Conservation (phyloP, 2,329 filamentous ascomycete species). For the Fonsecaea multimorphosa region DNA sequence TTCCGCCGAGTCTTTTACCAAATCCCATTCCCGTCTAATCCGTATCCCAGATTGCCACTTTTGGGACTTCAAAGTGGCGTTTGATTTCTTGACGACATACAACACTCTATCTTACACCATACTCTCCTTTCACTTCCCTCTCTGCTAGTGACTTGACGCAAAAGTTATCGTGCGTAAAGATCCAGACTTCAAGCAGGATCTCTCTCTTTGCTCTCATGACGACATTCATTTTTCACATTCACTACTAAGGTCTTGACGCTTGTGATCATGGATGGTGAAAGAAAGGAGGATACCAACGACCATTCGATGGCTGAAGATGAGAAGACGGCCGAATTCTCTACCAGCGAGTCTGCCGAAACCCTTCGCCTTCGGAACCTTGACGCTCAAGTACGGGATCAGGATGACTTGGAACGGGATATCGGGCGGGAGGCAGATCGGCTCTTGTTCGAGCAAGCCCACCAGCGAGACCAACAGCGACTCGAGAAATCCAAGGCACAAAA, state of each 20-base stretch:
- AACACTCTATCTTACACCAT: not conserved
- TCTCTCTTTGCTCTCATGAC: constrained; percentile 5
- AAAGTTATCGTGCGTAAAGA: not conserved
- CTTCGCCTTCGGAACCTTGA: constrained; percentile 67
- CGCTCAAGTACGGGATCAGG: constrained; percentile 78
- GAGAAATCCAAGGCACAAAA: constrained; percentile 62
- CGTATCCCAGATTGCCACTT: constrained; percentile 7
- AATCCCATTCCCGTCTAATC: not conserved
- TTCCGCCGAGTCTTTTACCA: not conserved
- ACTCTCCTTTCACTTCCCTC: not conserved
- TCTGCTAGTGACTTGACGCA: not conserved
- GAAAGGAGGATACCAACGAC: not conserved
- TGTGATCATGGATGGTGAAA: constrained; percentile 15
- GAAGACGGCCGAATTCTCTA: not conserved
- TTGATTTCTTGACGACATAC: not conserved
- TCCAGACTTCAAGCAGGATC: not conserved
- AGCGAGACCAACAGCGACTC: constrained; percentile 67
- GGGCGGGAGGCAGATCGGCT: constrained; percentile 67
- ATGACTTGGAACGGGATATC: constrained; percentile 89
- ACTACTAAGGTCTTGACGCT: not conserved
- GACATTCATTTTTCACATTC: constrained; percentile 4
- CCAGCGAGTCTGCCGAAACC: constrained; percentile 59
- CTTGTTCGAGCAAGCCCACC: constrained; percentile 66
- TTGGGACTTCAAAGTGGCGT: not conserved
- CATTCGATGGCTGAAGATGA: not conserved